phyloP scores from a whole-genome alignment of 495 filamentous ascomycete species.

The Elaphomyces granulatus region DNA sequence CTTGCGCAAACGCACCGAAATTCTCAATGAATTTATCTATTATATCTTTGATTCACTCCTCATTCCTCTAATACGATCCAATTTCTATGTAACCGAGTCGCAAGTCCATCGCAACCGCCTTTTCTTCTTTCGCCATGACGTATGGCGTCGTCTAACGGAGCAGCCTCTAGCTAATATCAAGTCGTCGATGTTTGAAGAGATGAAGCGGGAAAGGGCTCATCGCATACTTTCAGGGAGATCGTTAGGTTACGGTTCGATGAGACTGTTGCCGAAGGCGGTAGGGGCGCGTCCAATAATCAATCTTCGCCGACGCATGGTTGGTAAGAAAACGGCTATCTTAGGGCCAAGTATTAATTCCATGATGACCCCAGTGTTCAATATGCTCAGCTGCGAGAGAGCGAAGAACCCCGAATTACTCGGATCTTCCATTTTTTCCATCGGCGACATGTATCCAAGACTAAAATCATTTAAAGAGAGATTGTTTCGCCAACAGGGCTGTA shows the following conservation, averaged over 20 bases:
- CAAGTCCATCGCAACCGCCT: constrained; percentile 63
- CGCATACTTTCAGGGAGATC: constrained; percentile 43
- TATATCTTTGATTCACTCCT: constrained; percentile 85
- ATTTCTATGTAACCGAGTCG: constrained; percentile 93
- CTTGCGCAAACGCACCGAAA: constrained; percentile 56
- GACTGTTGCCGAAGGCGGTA: constrained; percentile 59
- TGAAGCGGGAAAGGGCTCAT: constrained; percentile 43
- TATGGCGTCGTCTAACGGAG: constrained; percentile 66
- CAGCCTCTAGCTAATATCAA: constrained; percentile 58
- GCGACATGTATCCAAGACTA: constrained; percentile 66
- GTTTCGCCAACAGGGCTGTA: constrained; percentile 12
- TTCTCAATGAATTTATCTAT: constrained; percentile 76
- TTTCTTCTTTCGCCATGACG: constrained; percentile 90
- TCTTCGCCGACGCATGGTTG: constrained; percentile 47
- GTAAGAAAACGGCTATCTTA: constrained; percentile 32
- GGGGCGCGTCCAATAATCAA: constrained; percentile 79
- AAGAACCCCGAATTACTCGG: constrained; percentile 50
- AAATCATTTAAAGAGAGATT: constrained; percentile 45
- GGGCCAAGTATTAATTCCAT: constrained; percentile 69
- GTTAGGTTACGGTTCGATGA: constrained; percentile 66
- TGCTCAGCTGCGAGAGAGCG: constrained; percentile 63
- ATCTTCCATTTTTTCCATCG: constrained; percentile 62
- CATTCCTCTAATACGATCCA: constrained; percentile 70
- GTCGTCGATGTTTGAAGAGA: constrained; percentile 61
- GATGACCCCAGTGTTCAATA: constrained; percentile 57